Evolutionary conservation across 2,329 filamentous ascomycete species (phyloP).

Genomic region (Chaetomium sp.): DNA sequence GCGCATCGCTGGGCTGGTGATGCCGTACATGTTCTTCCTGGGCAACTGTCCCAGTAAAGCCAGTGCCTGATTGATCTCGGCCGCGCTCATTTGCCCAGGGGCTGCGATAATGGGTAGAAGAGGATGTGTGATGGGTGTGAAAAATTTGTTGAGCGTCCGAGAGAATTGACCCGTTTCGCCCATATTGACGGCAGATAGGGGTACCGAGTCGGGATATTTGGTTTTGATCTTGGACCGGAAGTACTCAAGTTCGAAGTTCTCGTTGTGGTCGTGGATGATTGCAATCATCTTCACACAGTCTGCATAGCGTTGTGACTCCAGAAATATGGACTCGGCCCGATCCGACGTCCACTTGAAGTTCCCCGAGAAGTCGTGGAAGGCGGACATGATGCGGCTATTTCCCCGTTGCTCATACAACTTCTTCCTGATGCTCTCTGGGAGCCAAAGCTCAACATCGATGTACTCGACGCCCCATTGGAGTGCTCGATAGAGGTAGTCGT

Average conservation of each 20-base stretch:
- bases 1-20: constrained; percentile 69
- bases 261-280: constrained; percentile 77
- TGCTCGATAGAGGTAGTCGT: constrained; percentile 77
- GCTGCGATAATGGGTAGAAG: constrained; percentile 81
- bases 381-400: constrained; percentile 85
- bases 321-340: constrained; percentile 71
- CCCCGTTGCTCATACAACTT: constrained; percentile 70
- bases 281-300: constrained; percentile 93
- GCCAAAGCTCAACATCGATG: constrained; percentile 85
- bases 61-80: constrained; percentile 79
- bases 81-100: constrained; percentile 81
- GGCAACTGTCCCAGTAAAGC: constrained; percentile 79
- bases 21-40: constrained; percentile 78
- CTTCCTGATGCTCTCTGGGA: constrained; percentile 73
- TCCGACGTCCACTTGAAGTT: constrained; percentile 80
- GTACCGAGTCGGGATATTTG: constrained; percentile 68
- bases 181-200: constrained; percentile 85
- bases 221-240: constrained; percentile 76
- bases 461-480: constrained; percentile 91
- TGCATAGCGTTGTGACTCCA: constrained; percentile 70
- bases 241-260: constrained; percentile 89
- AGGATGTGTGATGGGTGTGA: constrained; percentile 86
- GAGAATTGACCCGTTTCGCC: constrained; percentile 83
- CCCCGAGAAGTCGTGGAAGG: constrained; percentile 86
- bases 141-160: constrained; percentile 79